Percentiles rank a stretch among this genome's conserved stretches.
Conservation (phyloP, 345 rosid genomes). For the Excoecaria cochinchinensis region DNA sequence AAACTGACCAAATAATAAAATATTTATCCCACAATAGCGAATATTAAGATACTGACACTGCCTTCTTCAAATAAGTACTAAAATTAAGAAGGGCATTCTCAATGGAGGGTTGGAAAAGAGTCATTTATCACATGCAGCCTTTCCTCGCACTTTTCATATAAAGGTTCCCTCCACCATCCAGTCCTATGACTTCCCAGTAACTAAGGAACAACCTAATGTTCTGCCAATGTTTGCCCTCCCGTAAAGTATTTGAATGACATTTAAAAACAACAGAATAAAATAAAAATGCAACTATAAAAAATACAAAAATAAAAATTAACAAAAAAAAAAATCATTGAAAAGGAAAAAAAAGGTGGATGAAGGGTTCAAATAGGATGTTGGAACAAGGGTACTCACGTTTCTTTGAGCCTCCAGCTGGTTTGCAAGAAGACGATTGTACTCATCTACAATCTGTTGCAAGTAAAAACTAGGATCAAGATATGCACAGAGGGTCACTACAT, state of each 20-base stretch:
- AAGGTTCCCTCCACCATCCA: neutral
- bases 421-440: constrained; percentile 84
- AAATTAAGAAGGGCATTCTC: neutral
- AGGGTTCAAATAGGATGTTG: neutral
- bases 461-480: constrained; percentile 14
- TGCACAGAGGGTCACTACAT: neutral
- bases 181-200: neutral
- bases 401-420: constrained; percentile 75
- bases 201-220: neutral
- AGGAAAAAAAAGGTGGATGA: neutral
- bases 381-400: constrained; percentile 48
- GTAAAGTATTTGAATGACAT: neutral
- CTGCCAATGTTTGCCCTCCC: neutral
- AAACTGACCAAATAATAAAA: too few relatives aligned
- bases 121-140: neutral
- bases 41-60: neutral
- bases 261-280: neutral
- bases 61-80: neutral
- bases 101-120: neutral
- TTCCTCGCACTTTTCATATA: neutral
- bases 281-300: neutral
- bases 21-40: neutral
- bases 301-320: too few relatives aligned
- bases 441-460: constrained; percentile 59
- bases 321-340: neutral